Conservation (phyloP, 495 filamentous ascomycete genomes). For the Aspergillus coremiiformis region DNA sequence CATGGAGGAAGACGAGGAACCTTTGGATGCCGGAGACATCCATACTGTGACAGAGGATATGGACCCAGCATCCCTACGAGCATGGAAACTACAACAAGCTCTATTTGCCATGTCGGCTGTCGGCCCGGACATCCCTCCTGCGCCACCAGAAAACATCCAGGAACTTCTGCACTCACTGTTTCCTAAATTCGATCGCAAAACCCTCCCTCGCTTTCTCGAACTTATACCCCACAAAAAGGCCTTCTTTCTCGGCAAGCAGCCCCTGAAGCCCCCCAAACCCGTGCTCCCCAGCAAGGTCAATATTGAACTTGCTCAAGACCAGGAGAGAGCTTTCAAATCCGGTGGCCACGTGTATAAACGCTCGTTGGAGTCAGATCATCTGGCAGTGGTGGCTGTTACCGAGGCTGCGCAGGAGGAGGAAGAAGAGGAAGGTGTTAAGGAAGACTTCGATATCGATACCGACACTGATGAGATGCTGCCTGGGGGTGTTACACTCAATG, state of each 20-base stretch:
- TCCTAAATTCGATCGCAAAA: constrained; percentile 60
- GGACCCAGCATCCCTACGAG: constrained; percentile 38
- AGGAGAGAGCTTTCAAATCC: constrained; percentile 71
- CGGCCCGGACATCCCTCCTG: constrained; percentile 40
- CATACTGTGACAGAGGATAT: constrained; percentile 33
- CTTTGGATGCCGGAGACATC: constrained; percentile 22
- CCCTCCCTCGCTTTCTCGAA: constrained; percentile 60
- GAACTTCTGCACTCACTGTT: constrained; percentile 63
- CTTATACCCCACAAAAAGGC: constrained; percentile 69
- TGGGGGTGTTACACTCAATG: constrained; percentile 61
- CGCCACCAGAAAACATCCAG: constrained; percentile 54
- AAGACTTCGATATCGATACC: constrained; percentile 53
- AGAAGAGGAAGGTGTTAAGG: constrained; percentile 51
- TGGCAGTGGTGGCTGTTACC: constrained; percentile 50
- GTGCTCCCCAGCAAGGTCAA: constrained; percentile 79
- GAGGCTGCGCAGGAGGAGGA: constrained; percentile 47
- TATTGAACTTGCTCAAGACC: constrained; percentile 73
- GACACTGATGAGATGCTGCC: constrained; percentile 42
- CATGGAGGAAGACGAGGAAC: constrained; percentile 32
- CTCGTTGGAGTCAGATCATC: constrained; percentile 47
- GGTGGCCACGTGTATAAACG: constrained; percentile 50
- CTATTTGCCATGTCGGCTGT: constrained; percentile 44
- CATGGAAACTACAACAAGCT: constrained; percentile 45
- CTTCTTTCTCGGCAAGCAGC: constrained; percentile 59
- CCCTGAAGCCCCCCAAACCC: constrained; percentile 67